Base-by-base conservation (phyloP, 2,329 filamentous ascomycete species). In the Podosphaera fusca region DNA sequence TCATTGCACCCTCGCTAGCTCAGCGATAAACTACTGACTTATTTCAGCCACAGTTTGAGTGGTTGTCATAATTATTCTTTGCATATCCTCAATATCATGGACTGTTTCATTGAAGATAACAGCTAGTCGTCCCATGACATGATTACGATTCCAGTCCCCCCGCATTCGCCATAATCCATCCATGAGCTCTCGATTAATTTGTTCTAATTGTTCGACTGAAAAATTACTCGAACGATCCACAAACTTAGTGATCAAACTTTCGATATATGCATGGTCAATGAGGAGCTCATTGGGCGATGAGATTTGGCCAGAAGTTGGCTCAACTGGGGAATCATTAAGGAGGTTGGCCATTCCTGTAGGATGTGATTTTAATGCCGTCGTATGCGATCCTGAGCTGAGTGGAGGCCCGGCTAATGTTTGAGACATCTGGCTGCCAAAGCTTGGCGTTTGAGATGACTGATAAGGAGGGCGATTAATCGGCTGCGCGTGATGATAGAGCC, bases 101-200 rank as follows among this genome's bases (percentile, higher is more conserved):
- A 87, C 81, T 10, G 80, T 80, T 35, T 81, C 79, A 63, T 94
- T 89, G 68, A 95, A 95, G 3, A 85, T 79, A 14, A 76, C 73
- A 47, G 73, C 74, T 42, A 94, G 75, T 42, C 74, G 71, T 51
- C 71, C 72, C 12, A 82, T 75, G 12, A 95, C 88, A 63, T 76
- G 75, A 64, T 81, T 82, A 49, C 92, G 80, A 69, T 98, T 92
- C 79, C 86, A 92, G 65, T 94, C 82, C 53, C 80, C 76, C 55
- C 88, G 78, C 59, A 77, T 78, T 59, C 75, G 76, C 92, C 92
- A 98, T 47, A 96, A 78, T 61, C 82, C 80, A 59, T 90, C 85
- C 90, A 96, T 96, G 61, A 96, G 73, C 62, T 84, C 81, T 6
- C 88, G 83, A 68, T 89, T 89, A 67, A 95, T 82, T 69, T 96